Conservation (phyloP, 805 yeast genomes). For the Schwanniomyces vanrijiae region DNA sequence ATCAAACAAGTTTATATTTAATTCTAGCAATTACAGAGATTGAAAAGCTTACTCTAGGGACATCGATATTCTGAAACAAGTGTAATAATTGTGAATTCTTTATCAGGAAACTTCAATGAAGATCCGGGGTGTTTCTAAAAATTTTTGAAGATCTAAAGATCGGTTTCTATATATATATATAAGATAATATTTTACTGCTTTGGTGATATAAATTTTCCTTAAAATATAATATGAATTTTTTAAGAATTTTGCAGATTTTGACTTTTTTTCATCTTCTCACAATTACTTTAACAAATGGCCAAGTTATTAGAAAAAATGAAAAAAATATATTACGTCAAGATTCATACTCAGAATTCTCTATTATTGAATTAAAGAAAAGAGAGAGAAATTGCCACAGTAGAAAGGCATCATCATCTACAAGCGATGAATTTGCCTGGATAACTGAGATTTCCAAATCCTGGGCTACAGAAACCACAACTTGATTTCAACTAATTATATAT, state of each 20-base stretch:
- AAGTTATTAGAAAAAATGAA: not conserved
- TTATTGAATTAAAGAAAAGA: constrained; percentile 3
- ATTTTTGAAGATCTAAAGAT: not conserved
- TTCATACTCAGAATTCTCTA: not conserved
- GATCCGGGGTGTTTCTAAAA: not conserved
- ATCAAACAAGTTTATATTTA: no score
- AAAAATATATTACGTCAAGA: not conserved
- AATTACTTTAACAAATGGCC: not conserved
- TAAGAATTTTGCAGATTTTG: not conserved
- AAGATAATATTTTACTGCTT: not conserved
- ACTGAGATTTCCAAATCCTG: not conserved
- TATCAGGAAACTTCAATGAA: not conserved
- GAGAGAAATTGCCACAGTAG: not conserved
- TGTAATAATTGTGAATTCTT: not conserved
- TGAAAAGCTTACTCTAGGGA: no score
- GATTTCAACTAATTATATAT: not conserved
- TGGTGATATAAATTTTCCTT: not conserved
- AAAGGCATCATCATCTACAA: not conserved
- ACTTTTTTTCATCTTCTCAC: not conserved
- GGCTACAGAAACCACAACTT: constrained; percentile 6
- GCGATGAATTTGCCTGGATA: not conserved
- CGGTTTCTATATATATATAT: no score
- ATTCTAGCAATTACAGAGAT: no score
- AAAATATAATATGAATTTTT: not conserved
- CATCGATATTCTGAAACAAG: not conserved